Evolutionary conservation across 2,329 filamentous ascomycete species (phyloP), one percentile per base, ranked within the genome.

Genomic region (Aureobasidium sp.): DNA sequence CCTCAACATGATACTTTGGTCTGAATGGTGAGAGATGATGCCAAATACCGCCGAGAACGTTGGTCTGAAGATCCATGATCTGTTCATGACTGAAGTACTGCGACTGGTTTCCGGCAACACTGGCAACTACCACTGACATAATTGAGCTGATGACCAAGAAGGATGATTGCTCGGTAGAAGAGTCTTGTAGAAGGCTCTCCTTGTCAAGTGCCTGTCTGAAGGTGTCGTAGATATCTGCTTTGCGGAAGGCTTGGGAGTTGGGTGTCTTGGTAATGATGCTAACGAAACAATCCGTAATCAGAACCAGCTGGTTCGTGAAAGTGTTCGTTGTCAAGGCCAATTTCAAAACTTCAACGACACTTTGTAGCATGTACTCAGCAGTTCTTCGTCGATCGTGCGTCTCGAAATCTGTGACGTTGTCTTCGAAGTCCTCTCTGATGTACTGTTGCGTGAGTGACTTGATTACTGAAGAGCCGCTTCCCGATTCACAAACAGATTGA

Each of bases 1-100:
- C 87, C 76, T 99, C 95, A 35, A 99, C 92, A 70, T 97, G 94
- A 67, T 93, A 95, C 70, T 96, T 96, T 0, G 92, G 91, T 65
- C 87, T 86, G 14, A 86, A 81, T n/a, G 90, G 87, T 0, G 91
- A 89, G 42, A 99, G 76, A 69, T 90, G 91, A 5, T 78, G 74
- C 94, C 94, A 99, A 0, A 93, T 81, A 61, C 87, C 82, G 1
- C 79, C 79, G 17, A 94, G 85, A 24, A 97, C 76, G 31, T 83
- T 80, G 22, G 84, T 80, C 5, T 93, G 82, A 9, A 96, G 75
- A 61, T 77, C 80, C 61, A 80, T 87, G 54, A 87, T 70, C 27
- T 85, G 80, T n/a, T 74, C 68, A 17, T 64, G 49, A 31, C 44
- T 67, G 50, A 56, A 52, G 45, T 62, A 50, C 12, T 48, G 40